Percentiles rank a stretch among this genome's conserved stretches.
These are phyloP conservation scores for Pestalotiopsis sp. DNA, from an alignment of 2,329 filamentous ascomycete species.

Conservation along the genomic window DNA sequence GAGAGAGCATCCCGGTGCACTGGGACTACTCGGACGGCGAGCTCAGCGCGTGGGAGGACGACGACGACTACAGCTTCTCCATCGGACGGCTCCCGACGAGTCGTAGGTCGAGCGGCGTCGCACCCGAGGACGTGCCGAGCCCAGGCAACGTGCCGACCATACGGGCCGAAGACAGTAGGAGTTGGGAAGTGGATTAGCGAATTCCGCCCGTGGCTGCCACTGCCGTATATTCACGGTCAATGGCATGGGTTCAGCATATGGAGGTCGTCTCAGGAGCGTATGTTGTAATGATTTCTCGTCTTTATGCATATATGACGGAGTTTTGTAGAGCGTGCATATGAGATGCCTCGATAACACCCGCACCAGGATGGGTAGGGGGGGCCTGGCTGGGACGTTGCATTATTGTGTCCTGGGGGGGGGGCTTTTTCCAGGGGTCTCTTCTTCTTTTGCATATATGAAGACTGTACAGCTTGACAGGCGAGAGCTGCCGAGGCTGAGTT, in stretches of 20 bases:
- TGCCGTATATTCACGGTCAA: background rate
- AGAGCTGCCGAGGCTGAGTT: too few species aligned
- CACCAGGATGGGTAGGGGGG: too few species aligned
- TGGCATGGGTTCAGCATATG: background rate
- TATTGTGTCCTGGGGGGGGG: too few species aligned
- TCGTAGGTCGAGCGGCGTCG: slow-evolving; percentile 19
- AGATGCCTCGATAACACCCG: too few species aligned
- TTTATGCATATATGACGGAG: too few species aligned
- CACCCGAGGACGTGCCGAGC: background rate
- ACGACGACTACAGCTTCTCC: slow-evolving; percentile 38
- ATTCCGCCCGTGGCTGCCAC: background rate
- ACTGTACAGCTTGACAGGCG: too few species aligned
- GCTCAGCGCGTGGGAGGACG: slow-evolving; percentile 57
- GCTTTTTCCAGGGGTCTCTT: too few species aligned
- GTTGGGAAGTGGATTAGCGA: background rate
- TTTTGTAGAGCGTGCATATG: too few species aligned
- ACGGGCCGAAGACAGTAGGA: background rate
- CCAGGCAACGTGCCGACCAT: background rate
- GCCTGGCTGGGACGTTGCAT: too few species aligned
- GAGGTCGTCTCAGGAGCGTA: background rate
- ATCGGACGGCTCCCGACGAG: slow-evolving; percentile 18
- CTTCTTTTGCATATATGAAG: too few species aligned
- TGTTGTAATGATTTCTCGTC: too few species aligned
- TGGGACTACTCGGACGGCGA: slow-evolving; percentile 66
- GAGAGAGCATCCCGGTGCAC: slow-evolving; percentile 57